Evolutionary conservation across 768 basidiomycete genomes (phyloP).

Genomic region (Rhodosporidiobolus odoratus): DNA sequence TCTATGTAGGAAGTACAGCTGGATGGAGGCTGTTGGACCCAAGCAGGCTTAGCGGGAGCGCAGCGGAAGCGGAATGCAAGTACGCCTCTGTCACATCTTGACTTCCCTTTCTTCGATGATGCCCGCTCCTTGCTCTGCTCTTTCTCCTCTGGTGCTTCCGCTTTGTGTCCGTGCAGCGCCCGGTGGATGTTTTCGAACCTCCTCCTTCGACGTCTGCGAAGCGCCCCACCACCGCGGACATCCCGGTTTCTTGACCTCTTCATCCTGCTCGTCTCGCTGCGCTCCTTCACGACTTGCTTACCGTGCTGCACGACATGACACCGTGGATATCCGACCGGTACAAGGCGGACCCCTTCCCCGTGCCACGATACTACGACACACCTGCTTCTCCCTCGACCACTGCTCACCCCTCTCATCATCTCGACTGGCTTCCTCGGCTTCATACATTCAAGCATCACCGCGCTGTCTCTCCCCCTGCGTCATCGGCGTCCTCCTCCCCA

Average conservation of each 20-base stretch:
- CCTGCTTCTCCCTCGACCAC: neutral
- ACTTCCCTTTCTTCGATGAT: too few species aligned
- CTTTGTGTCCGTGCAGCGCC: neutral
- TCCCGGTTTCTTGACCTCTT: too few species aligned
- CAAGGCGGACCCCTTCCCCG: constrained; percentile 4
- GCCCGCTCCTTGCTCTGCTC: too few species aligned
- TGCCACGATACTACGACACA: neutral
- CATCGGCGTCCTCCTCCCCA: neutral
- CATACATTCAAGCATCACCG: neutral
- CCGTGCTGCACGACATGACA: too few species aligned
- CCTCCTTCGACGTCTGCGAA: too few species aligned
- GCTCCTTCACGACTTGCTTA: too few species aligned
- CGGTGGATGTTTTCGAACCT: too few species aligned
- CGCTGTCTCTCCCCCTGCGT: too few species aligned
- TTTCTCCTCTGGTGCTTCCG: neutral
- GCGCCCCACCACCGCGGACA: too few species aligned
- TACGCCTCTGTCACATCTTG: too few species aligned
- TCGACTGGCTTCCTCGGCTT: neutral
- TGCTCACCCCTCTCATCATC: neutral
- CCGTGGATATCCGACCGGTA: neutral
- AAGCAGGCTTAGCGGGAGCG: neutral
- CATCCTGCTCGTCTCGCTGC: too few species aligned
- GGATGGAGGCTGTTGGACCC: neutral
- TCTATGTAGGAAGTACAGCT: neutral
- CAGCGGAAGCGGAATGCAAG: too few species aligned